phyloP scores from a whole-genome alignment of 1,284 basidiomycete genomes.

The Meira nashicola region DNA sequence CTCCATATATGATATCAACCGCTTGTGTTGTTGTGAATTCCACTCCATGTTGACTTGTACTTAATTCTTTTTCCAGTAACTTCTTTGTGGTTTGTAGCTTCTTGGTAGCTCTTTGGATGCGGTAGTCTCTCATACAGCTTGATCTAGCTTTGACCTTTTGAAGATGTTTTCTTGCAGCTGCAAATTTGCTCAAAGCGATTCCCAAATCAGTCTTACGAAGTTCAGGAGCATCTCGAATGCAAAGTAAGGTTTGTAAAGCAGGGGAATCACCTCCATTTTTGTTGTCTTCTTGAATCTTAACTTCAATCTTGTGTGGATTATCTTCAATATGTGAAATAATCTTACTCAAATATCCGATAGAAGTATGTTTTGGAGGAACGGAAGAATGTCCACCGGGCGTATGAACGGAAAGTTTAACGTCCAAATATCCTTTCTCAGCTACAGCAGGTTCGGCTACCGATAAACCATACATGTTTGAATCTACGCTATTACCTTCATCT shows the following conservation, averaged over 20 bases:
- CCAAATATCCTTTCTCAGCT: slow-evolving; percentile 49
- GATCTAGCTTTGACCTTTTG: background rate
- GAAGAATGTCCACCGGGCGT: slow-evolving; percentile 67
- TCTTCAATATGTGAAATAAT: slow-evolving; percentile 61
- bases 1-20: slow-evolving; percentile 64
- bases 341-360: slow-evolving; percentile 64
- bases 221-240: slow-evolving; percentile 59
- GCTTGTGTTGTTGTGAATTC: slow-evolving; percentile 66
- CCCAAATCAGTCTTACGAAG: slow-evolving; percentile 48
- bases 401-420: slow-evolving; percentile 28
- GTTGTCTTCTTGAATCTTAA: slow-evolving; percentile 42
- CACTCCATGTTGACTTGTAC: background rate
- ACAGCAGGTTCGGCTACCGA: slow-evolving; percentile 7
- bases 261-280: slow-evolving; percentile 33
- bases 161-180: background rate
- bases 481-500: slow-evolving; percentile 55
- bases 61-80: background rate
- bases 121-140: background rate
- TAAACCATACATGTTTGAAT: background rate
- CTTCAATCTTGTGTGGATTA: slow-evolving; percentile 56
- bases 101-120: background rate
- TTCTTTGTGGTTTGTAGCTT: slow-evolving; percentile 5
- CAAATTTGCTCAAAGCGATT: background rate
- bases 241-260: slow-evolving; percentile 56
- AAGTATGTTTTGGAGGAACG: slow-evolving; percentile 59